Base-by-base conservation (phyloP, 805 yeast species). In the Saccharomyces paradoxus region DNA sequence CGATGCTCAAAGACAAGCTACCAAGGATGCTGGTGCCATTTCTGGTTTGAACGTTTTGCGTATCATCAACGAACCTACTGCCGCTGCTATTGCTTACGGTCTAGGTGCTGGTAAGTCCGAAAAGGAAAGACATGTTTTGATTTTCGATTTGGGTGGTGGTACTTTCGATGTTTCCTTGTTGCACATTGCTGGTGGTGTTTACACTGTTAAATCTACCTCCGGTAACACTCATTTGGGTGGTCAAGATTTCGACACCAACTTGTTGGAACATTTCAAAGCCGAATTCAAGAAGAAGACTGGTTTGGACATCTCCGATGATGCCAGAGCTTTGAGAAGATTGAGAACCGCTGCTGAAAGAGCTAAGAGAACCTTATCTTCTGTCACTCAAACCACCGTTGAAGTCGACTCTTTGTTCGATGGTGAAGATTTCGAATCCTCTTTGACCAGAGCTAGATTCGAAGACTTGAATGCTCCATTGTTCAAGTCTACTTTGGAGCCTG, bases 171-270 rank as follows among this genome's bases (percentile, higher is more conserved):
- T 90, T 55, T 91, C 97, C 52, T 81, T 90, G 61, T 81, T 90
- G 72, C 83, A 91, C 73, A 88, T 90, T 70, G 96, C 89, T 71
- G 96, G 90, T 71, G 97, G 97, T 78, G 89, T 90, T 69, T 90
- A 90, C 81, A 92, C 90, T 74, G 97, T 90, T 68, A 89, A 89
- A 82, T 90, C 97, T 64, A 90, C 97, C 64, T 96, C 97, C 68
- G 98, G 98, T 89, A 97, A 91, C 80, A 91, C 98, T 67, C 98
- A 91, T 79, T 86, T 91, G 80, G 98, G 98, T 84, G 98, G 98
- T 83, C 96, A 91, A 82, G 98, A 91, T 79, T 91, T 91, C 77
- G 98, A 91, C 80, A 86, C 89, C 81, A 87, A 91, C 85, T 81
- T 91, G 74, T 87, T 91, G 66, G 92, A 83, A 77, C 88, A 83